Percentiles rank a stretch among this genome's conserved stretches.
Evolutionary conservation across 1,284 basidiomycete species (phyloP).

Genomic region (Polyporus tsugae): DNA sequence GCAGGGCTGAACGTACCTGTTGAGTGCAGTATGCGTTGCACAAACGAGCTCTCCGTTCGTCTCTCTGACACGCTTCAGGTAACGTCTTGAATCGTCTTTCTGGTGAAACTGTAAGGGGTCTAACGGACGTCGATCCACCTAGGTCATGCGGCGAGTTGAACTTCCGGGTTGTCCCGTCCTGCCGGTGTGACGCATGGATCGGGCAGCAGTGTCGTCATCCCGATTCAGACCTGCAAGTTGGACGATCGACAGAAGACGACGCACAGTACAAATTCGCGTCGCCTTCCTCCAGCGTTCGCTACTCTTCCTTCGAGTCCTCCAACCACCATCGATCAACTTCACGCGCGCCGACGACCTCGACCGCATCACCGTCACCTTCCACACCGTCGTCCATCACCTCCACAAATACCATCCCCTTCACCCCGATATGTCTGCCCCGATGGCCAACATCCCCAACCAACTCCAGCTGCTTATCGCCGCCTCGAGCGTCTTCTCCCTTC

Average conservation of each 20-base stretch:
- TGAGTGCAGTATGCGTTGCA: too few relatives aligned
- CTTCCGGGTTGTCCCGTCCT: neutral
- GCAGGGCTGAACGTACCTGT: too few relatives aligned
- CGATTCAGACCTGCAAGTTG: neutral
- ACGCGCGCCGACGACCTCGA: neutral
- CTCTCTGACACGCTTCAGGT: neutral
- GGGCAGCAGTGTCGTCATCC: neutral
- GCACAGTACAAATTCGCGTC: neutral
- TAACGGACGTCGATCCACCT: neutral
- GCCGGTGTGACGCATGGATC: neutral
- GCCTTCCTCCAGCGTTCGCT: neutral
- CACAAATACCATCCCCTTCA: neutral
- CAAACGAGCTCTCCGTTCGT: neutral
- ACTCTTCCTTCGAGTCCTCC: neutral
- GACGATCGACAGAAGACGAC: conserved; percentile 3
- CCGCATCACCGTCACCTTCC: neutral
- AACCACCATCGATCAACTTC: neutral
- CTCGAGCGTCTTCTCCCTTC: too few relatives aligned
- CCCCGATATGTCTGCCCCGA: neutral
- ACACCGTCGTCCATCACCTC: neutral
- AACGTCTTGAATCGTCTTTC: neutral
- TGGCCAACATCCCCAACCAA: neutral
- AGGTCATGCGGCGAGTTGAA: neutral
- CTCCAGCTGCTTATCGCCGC: too few relatives aligned
- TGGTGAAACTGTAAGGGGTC: neutral